phyloP scores from a whole-genome alignment of 805 yeast genomes.

The Yarrowia alimentaria region DNA sequence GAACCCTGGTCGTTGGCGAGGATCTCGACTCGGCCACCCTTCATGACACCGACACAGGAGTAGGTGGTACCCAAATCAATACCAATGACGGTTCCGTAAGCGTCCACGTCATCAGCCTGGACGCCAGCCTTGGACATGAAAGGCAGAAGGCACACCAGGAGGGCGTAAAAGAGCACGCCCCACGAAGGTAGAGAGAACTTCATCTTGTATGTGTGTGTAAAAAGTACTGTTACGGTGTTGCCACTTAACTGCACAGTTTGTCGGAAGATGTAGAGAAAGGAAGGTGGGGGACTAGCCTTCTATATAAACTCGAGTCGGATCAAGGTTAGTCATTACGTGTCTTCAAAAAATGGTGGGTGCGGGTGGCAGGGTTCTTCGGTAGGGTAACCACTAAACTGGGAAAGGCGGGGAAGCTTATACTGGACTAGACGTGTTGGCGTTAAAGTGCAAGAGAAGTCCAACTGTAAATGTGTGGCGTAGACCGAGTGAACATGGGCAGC shows the following conservation, averaged over 20 bases:
- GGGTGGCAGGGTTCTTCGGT: conserved; percentile 10
- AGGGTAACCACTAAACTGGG: conserved; percentile 1
- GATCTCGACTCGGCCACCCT: conserved; percentile 84
- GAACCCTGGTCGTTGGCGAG: conserved; percentile 96
- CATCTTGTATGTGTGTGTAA: conserved; percentile 20
- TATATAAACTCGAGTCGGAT: conserved; percentile 26
- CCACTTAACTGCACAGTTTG: conserved; percentile 11
- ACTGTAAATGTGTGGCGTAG: no score
- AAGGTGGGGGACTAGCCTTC: conserved; percentile 12
- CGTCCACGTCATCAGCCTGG: conserved; percentile 41
- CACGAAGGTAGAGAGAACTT: conserved; percentile 32
- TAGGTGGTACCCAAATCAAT: conserved; percentile 97
- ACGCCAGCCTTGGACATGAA: conserved; percentile 36
- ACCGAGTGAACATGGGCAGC: no score
- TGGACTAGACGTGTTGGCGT: no score
- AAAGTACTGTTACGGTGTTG: neutral
- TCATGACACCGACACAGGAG: conserved; percentile 91
- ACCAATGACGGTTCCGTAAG: conserved; percentile 65
- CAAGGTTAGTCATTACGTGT: conserved; percentile 27
- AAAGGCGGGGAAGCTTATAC: conserved; percentile 16
- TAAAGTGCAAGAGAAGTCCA: no score
- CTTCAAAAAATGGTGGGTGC: conserved; percentile 25
- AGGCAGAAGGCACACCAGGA: conserved; percentile 41
- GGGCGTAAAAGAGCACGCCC: conserved; percentile 40
- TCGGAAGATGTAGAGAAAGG: conserved; percentile 21